Conservation (phyloP, 306 rosid genomes). For the Mimosa bimucronata region DNA sequence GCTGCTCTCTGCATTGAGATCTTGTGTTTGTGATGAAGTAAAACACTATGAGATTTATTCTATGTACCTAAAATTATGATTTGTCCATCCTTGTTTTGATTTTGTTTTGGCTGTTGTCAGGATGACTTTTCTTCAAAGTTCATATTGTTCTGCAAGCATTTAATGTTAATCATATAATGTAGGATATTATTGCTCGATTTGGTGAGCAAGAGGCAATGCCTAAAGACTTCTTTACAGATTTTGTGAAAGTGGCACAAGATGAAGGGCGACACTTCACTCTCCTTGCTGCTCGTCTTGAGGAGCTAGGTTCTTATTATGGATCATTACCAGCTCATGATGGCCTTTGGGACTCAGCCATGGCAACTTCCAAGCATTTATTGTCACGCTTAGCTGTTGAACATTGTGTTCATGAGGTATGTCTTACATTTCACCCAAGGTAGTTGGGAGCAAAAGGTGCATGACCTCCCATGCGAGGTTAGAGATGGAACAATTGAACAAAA, state of each 20-base stretch:
- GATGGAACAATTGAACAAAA: neutral
- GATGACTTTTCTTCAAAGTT: constrained; percentile 23
- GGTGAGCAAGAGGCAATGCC: constrained; percentile 89
- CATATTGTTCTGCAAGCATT: neutral
- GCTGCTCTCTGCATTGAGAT: constrained; percentile 1
- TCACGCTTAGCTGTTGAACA: constrained; percentile 86
- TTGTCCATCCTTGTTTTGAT: constrained; percentile 5
- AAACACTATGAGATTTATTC: too few species aligned
- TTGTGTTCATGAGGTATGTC: constrained; percentile 84
- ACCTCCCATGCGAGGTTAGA: neutral
- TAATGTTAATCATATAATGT: constrained; percentile 14
- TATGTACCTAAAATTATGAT: neutral
- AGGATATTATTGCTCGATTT: constrained; percentile 92
- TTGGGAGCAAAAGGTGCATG: neutral
- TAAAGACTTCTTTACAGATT: constrained; percentile 79
- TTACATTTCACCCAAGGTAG: constrained; percentile 1
- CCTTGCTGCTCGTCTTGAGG: constrained; percentile 69
- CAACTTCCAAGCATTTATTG: constrained; percentile 74
- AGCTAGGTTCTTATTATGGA: constrained; percentile 80
- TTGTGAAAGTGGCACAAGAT: constrained; percentile 86
- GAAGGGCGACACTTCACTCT: constrained; percentile 88
- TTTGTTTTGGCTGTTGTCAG: neutral
- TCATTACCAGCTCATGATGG: constrained; percentile 86
- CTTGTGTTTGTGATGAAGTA: constrained; percentile 4
- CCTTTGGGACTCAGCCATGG: constrained; percentile 85